Conservation (phyloP, 768 basidiomycete genomes). For the Thelephora ganbajun region DNA sequence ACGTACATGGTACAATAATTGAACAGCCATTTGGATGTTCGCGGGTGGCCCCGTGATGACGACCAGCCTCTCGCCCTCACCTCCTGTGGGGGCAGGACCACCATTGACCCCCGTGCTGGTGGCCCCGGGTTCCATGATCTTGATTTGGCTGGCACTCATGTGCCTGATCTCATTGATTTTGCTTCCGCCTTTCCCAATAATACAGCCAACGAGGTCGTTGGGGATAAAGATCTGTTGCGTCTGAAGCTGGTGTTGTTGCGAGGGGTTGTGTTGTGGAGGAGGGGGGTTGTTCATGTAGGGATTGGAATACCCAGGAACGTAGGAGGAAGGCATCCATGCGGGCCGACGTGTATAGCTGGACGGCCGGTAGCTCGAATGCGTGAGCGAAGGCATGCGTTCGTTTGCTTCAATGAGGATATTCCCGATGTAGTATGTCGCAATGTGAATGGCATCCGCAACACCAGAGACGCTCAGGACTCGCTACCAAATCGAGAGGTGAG, state of each 20-base stretch:
- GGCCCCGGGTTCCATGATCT: slow-evolving; percentile 96
- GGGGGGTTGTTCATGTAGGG: slow-evolving; percentile 20
- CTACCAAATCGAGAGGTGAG: slow-evolving; percentile 26
- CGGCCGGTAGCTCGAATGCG: slow-evolving; percentile 42
- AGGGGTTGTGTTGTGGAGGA: slow-evolving; percentile 41
- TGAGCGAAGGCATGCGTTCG: slow-evolving; percentile 63
- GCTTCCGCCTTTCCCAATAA: slow-evolving; percentile 95
- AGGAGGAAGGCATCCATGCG: slow-evolving; percentile 38
- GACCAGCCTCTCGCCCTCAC: slow-evolving; percentile 83
- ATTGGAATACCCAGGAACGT: slow-evolving; percentile 49
- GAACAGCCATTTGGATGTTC: slow-evolving; percentile 95
- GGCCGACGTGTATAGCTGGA: slow-evolving; percentile 40
- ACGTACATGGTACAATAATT: slow-evolving; percentile 74
- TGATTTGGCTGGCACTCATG: slow-evolving; percentile 91
- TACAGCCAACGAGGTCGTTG: slow-evolving; percentile 91
- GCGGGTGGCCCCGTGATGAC: slow-evolving; percentile 93
- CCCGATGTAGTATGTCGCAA: slow-evolving; percentile 98
- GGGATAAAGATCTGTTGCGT: slow-evolving; percentile 98
- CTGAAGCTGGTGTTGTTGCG: slow-evolving; percentile 54
- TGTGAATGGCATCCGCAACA: slow-evolving; percentile 97
- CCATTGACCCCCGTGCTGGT: slow-evolving; percentile 54
- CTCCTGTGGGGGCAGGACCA: slow-evolving; percentile 57
- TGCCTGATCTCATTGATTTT: slow-evolving; percentile 99
- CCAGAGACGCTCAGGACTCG: slow-evolving; percentile 96
- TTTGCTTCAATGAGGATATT: slow-evolving; percentile 93